Evolutionary conservation across 2,329 filamentous ascomycete species (phyloP).

Genomic region (Grosmannia clavigera): DNA sequence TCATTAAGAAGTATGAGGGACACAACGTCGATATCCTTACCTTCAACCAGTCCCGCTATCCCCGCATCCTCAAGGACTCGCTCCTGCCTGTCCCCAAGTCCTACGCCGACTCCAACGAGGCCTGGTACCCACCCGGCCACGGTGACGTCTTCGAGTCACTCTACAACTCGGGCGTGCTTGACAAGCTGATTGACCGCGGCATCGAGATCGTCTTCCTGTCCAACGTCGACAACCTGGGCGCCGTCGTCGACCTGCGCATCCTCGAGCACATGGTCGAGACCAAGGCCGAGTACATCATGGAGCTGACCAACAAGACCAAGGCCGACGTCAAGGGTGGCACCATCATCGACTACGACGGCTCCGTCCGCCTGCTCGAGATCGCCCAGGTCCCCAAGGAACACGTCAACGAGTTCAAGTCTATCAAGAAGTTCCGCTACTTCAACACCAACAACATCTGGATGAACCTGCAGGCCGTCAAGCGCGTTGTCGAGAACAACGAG

Average conservation of each 20-base stretch:
- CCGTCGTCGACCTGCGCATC: constrained; percentile 94
- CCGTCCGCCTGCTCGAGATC: constrained; percentile 92
- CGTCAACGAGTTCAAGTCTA: constrained; percentile 99
- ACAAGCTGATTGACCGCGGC: constrained; percentile 87
- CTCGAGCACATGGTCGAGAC: constrained; percentile 99
- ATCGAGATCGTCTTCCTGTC: constrained; percentile 98
- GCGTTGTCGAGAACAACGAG: constrained; percentile 96
- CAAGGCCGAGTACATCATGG: constrained; percentile 98
- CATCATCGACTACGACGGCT: constrained; percentile 98
- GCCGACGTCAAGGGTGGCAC: constrained; percentile 99
- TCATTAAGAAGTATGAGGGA: constrained; percentile 99
- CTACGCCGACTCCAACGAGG: constrained; percentile 74
- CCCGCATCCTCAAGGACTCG: constrained; percentile 95
- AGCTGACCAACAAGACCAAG: constrained; percentile 99
- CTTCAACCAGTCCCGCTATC: constrained; percentile 99
- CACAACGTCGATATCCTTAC: constrained; percentile 99
- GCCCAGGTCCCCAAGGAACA: constrained; percentile 99
- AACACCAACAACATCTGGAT: constrained; percentile 99
- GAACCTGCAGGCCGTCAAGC: constrained; percentile 95
- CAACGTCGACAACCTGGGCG: constrained; percentile 97
- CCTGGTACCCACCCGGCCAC: constrained; percentile 98
- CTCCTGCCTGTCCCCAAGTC: constrained; percentile 89
- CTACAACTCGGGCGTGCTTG: constrained; percentile 97
- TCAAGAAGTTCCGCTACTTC: constrained; percentile 99
- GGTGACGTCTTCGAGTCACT: constrained; percentile 99